These are phyloP conservation scores for Acaromyces ingoldii DNA, from an alignment of 1,284 basidiomycete genomes.

Conservation along the genomic window DNA sequence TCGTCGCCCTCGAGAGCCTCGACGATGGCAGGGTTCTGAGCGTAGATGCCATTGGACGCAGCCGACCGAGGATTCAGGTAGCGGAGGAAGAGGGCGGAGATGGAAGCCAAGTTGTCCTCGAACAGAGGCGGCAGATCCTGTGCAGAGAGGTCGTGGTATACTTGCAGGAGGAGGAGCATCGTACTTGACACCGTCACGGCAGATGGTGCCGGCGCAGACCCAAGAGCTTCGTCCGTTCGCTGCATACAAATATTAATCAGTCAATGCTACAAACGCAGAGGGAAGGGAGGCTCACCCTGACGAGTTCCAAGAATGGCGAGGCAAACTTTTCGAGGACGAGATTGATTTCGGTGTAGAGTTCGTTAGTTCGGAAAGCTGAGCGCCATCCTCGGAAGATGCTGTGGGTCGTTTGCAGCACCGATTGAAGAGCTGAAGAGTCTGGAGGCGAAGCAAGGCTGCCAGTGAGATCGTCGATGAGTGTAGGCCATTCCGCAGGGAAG, in stretches of 20 bases:
- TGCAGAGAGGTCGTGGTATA: conserved; percentile 89
- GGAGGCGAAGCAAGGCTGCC: conserved; percentile 65
- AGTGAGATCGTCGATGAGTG: conserved; percentile 37
- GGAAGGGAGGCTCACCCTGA: conserved; percentile 11
- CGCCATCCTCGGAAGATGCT: conserved; percentile 94
- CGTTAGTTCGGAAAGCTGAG: conserved; percentile 78
- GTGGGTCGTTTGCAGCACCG: conserved; percentile 87
- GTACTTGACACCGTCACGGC: conserved; percentile 46
- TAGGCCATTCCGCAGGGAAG: conserved; percentile 43
- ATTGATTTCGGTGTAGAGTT: conserved; percentile 86
- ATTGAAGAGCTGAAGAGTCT: conserved; percentile 80
- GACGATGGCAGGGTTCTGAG: conserved; percentile 39
- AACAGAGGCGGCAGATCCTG: conserved; percentile 93
- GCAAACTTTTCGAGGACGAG: conserved; percentile 80
- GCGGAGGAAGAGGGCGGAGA: conserved; percentile 34
- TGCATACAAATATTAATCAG: conserved; percentile 11
- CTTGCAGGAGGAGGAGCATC: conserved; percentile 66
- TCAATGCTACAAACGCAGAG: neutral
- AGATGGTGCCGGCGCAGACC: conserved; percentile 49
- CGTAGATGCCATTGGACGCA: conserved; percentile 15
- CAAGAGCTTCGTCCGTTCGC: conserved; percentile 55
- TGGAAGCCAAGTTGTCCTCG: conserved; percentile 70
- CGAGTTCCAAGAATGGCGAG: conserved; percentile 68
- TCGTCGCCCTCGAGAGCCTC: conserved; percentile 51
- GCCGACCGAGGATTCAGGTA: conserved; percentile 16